These are phyloP conservation scores for Salvia splendens DNA, from an alignment of 257 asterid genomes.

Conservation along the genomic window DNA sequence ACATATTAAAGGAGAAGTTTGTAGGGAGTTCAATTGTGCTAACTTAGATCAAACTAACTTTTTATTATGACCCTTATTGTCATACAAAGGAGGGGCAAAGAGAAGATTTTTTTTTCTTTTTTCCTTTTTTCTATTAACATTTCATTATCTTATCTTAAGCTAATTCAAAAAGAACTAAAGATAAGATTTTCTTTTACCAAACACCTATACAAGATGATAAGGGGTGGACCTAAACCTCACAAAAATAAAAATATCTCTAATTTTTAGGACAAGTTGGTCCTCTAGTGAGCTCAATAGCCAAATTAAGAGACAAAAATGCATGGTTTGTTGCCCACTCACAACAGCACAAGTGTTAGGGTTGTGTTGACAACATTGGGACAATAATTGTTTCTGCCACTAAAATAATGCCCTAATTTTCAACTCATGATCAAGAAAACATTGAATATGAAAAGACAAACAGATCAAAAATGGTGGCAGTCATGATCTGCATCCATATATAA, in stretches of 20 bases:
- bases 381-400: constrained; percentile 26
- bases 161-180: constrained; percentile 35
- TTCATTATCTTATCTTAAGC: constrained; percentile 41
- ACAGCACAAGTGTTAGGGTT: constrained; percentile 35
- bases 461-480: constrained; percentile 29
- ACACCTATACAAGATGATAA: constrained; percentile 28
- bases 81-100: constrained; percentile 38
- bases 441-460: background rate
- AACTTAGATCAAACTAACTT: background rate
- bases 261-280: constrained; percentile 34
- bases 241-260: constrained; percentile 13
- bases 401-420: constrained; percentile 17
- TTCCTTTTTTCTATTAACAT: constrained; percentile 5
- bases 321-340: constrained; percentile 37
- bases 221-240: constrained; percentile 34
- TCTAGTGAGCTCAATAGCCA: constrained; percentile 35
- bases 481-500: background rate
- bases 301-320: constrained; percentile 32
- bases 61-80: constrained; percentile 33
- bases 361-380: constrained; percentile 40
- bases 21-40: background rate
- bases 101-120: constrained; percentile 25
- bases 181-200: constrained; percentile 45
- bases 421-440: constrained; percentile 24
- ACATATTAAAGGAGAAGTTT: background rate